These are phyloP conservation scores for Saccharomycopsis guyanensis DNA, from an alignment of 805 yeast species.

Conservation along the genomic window DNA sequence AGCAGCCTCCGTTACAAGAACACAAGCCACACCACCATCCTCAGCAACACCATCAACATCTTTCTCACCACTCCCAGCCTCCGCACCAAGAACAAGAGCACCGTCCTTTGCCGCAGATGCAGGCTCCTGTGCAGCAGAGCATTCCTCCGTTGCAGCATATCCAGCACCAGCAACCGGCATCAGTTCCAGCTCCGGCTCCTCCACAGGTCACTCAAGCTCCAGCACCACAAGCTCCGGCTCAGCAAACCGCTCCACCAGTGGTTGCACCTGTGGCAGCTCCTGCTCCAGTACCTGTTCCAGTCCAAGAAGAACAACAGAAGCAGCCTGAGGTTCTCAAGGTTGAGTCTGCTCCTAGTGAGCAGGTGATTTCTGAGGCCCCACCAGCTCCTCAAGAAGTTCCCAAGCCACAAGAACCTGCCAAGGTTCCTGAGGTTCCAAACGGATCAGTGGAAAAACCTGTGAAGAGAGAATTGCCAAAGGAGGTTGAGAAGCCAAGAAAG, in stretches of 20 bases:
- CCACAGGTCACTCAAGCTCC: not conserved
- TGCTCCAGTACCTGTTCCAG: not conserved
- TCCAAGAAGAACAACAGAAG: not conserved
- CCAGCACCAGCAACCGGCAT: not conserved
- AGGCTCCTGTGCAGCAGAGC: conserved; percentile 12
- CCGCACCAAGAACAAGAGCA: conserved; percentile 20
- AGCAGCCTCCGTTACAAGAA: conserved; percentile 20
- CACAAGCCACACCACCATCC: conserved; percentile 21
- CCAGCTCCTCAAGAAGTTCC: not conserved
- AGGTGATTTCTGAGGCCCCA: not conserved
- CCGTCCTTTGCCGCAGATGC: conserved; percentile 3
- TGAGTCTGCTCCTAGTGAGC: not conserved
- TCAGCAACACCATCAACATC: conserved; percentile 21
- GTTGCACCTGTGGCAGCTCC: not conserved
- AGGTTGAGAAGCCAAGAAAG: not conserved
- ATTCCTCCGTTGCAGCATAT: conserved; percentile 12
- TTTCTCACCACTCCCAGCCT: conserved; percentile 17
- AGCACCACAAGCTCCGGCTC: not conserved
- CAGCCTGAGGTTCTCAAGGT: not conserved
- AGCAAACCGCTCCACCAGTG: not conserved
- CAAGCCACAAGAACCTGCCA: not conserved
- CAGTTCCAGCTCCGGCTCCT: not conserved
- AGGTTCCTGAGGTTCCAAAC: too few species aligned
- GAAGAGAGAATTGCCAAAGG: not conserved
- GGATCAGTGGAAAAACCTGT: not conserved